Percentiles rank a stretch among this genome's conserved stretches.
Conservation (phyloP, 1,284 basidiomycete genomes). For the Apiotrichum akiyoshidainum region DNA sequence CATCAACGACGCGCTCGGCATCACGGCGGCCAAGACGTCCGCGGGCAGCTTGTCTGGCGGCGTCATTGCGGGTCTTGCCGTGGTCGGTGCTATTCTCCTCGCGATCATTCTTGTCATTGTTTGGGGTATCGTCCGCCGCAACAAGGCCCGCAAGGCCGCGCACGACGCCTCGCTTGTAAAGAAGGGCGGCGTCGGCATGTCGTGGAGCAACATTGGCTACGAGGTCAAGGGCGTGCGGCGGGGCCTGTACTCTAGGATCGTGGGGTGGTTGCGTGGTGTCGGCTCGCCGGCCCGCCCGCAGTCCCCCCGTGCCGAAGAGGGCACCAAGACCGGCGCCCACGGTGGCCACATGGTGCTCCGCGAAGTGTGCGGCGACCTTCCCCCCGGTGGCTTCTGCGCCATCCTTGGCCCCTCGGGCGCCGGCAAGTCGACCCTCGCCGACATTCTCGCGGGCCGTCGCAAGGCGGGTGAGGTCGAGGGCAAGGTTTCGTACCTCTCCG, state of each 20-base stretch:
- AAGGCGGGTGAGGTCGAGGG: conserved; percentile 57
- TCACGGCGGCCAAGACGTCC: conserved; percentile 10
- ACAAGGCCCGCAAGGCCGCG: conserved; percentile 57
- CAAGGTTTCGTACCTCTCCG: conserved; percentile 56
- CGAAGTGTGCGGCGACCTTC: conserved; percentile 64
- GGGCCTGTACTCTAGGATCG: conserved; percentile 8
- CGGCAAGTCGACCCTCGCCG: conserved; percentile 79
- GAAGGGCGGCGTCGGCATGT: conserved; percentile 56
- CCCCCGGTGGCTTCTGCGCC: conserved; percentile 76
- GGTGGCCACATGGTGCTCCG: conserved; percentile 70
- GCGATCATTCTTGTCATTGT: conserved; percentile 60
- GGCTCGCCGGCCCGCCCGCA: conserved; percentile 1
- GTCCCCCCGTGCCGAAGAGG: conserved; percentile 4
- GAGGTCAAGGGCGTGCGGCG: conserved; percentile 24
- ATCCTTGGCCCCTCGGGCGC: conserved; percentile 83
- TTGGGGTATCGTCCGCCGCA: conserved; percentile 63
- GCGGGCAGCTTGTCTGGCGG: conserved; percentile 60
- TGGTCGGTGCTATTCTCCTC: conserved; percentile 67
- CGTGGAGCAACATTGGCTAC: conserved; percentile 71
- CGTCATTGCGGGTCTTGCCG: conserved; percentile 80
- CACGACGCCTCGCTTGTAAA: conserved; percentile 40
- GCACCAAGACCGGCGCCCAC: conserved; percentile 19
- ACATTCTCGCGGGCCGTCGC: conserved; percentile 76
- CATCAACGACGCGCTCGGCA: conserved; percentile 57
- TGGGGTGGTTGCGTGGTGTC: conserved; percentile 33